Evolutionary conservation across 495 filamentous ascomycete genomes (phyloP).

Genomic region (Neurospora tetrasperma): DNA sequence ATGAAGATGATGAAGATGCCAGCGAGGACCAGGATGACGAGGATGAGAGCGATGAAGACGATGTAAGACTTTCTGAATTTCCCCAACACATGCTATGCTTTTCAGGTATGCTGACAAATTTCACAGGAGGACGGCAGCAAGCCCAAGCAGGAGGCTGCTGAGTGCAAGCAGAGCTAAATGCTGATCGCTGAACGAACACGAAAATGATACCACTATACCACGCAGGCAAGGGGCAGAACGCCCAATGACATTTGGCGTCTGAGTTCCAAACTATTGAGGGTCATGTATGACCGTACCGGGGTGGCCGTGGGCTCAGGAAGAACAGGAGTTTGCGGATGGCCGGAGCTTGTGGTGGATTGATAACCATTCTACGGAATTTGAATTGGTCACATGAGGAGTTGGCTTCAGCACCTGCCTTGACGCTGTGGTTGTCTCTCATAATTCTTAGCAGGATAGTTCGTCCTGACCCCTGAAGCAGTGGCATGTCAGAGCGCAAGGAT

Average conservation of each 20-base stretch:
- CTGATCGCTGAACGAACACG: background rate
- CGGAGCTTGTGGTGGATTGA: constrained; percentile 8
- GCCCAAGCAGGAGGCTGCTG: constrained; percentile 96
- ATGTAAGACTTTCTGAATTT: constrained; percentile 48
- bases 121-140: constrained; percentile 82
- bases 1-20: constrained; percentile 69
- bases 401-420: constrained; percentile 12
- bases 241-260: constrained; percentile 2
- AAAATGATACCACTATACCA: background rate
- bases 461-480: background rate
- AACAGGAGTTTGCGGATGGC: constrained; percentile 3
- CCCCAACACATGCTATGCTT: background rate
- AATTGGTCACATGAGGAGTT: constrained; percentile 12
- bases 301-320: constrained; percentile 3
- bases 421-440: constrained; percentile 16
- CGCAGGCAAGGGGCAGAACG: background rate
- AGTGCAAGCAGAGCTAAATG: constrained; percentile 97
- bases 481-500: background rate
- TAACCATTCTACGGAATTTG: constrained; percentile 15
- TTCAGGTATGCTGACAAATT: constrained; percentile 3
- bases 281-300: constrained; percentile 8
- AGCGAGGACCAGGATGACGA: constrained; percentile 79
- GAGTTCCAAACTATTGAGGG: constrained; percentile 6
- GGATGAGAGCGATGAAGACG: constrained; percentile 80
- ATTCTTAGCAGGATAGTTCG: background rate